Evolutionary conservation across 345 rosid genomes (phyloP), one percentile per base, ranked within the genome.

Genomic region (Litchi chinensis): DNA sequence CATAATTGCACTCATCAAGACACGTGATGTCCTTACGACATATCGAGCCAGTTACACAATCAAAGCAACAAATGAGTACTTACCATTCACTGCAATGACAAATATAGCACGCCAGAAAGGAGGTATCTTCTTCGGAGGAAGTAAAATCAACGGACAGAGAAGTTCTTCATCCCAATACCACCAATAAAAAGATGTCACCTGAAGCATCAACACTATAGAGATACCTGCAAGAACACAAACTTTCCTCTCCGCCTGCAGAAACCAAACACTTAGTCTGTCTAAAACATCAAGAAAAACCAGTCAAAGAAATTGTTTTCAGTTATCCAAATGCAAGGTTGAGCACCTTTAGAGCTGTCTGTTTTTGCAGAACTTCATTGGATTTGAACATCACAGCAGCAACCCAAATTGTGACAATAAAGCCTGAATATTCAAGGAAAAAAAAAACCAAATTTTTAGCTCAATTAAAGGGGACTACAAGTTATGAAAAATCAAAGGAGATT

Each of bases 311-410:
- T 59, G 56, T 50, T 50, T 50, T 50, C 18, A n/a, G 24, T 8
- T 18, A 18, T 59, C 64, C 21, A n/a, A 60, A 60, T 60, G 65
- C n/a, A 16, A 54, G n/a, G 4, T 60, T 10, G 28, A 7, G 65
- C 77, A 96, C 98, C 99, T 97, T 97, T 71, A 97, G 86, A 77
- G 99, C 95, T 9, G 98, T 94, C 87, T 97, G 99, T 84, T 94
- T 94, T 82, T 91, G 86, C 59, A 97, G 85, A 81, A 94, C 90
- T 82, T 94, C 98, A 88, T 97, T 97, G 8, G 99, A 97, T 88
- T 94, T 97, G 91, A 90, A 97, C 97, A 97, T 87, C 81, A 94
- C 93, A 79, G 92, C 95, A 66, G 98, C 93, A 86, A 94, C 91
- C 98, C 99, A 94, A 78, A 97, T 92, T 26, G 98, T 92, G 65